Conservation (phyloP, 2,329 filamentous ascomycete species). For the Ophiostoma novo-ulmi region DNA sequence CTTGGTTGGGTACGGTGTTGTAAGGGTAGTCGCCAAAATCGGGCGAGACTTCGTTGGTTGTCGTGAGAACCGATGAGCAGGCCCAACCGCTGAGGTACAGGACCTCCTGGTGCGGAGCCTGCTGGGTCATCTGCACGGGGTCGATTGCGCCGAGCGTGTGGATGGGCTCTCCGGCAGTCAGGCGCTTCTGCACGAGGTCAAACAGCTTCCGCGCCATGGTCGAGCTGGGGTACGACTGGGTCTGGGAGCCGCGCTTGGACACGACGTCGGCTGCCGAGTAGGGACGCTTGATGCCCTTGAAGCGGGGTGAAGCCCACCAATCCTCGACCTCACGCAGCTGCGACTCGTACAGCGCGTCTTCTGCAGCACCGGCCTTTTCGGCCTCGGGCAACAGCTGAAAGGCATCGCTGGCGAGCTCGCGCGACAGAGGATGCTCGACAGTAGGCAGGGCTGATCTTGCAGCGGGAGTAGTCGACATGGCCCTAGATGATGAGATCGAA, state of each 20-base stretch:
- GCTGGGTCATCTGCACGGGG: constrained; percentile 98
- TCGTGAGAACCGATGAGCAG: constrained; percentile 86
- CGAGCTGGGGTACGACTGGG: constrained; percentile 85
- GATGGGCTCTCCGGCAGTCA: constrained; percentile 75
- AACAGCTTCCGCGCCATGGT: constrained; percentile 94
- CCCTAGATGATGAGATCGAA: not conserved
- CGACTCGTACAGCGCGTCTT: constrained; percentile 78
- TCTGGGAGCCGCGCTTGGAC: constrained; percentile 82
- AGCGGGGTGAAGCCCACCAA: constrained; percentile 87
- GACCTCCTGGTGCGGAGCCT: constrained; percentile 91
- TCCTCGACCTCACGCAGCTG: constrained; percentile 79
- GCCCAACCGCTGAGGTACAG: constrained; percentile 97
- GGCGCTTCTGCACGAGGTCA: constrained; percentile 74
- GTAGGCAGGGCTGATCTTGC: constrained; percentile 38
- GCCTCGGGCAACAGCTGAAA: constrained; percentile 80
- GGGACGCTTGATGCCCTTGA: constrained; percentile 81
- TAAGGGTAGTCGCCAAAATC: constrained; percentile 99
- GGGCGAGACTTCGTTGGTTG: constrained; percentile 93
- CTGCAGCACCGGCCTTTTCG: constrained; percentile 70
- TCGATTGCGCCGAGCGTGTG: constrained; percentile 94
- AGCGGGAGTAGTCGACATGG: constrained; percentile 42
- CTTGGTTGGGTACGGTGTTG: constrained; percentile 97
- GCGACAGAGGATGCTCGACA: constrained; percentile 58
- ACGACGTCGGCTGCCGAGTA: constrained; percentile 90
- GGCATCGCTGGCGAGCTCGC: constrained; percentile 61